Base-by-base conservation (phyloP, 352 stramenopile species). In the Globisporangium paddicum region DNA sequence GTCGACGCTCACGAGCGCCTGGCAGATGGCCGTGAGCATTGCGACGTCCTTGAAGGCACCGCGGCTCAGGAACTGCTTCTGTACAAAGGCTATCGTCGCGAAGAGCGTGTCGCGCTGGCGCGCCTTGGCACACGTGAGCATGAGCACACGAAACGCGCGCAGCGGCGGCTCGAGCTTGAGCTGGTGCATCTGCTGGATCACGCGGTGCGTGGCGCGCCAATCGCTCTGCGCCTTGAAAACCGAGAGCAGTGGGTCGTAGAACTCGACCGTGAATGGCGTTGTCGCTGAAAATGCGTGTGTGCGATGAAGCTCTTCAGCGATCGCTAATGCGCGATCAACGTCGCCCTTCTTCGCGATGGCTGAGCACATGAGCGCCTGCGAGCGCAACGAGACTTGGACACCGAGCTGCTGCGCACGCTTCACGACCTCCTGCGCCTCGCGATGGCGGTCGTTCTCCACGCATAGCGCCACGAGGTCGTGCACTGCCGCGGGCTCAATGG, bases 101-200 rank as follows among this genome's bases (percentile, higher is more conserved):
- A 80, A 38, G 49, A 92, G 37, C 25, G 69, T 68, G 50, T 86
- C 71, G 23, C 71, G 79, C 44, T 72, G 68, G 21, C 64, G 64
- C 13, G 79, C 69, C 58, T 77, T 76, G 1, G 68, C 76, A 2
- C 73, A 62, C 5, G 79, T 71, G 13, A 92, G 54, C 68, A 92
- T 76, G 19, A 92, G 67, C 44, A 84, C 67, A 50, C 74, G 79
- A 55, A 89, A 86, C 3, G 71, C 72, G 19, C 76, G 79, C 11
- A 87, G 44, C 23, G 77, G 67, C 2, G 81, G 79, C 4, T 69
- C 38, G 19, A 89, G 55, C 16, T 69, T 54, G 25, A 86, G 58
- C 38, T 74, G 49, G 55, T 89, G 72, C 82, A 92, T 89, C 54
- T 89, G 77, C 37, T 80, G 67, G 45, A 92, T 77, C 9, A 66